phyloP scores from a whole-genome alignment of 164 flowering plant species.

The Berberis thunbergii region DNA sequence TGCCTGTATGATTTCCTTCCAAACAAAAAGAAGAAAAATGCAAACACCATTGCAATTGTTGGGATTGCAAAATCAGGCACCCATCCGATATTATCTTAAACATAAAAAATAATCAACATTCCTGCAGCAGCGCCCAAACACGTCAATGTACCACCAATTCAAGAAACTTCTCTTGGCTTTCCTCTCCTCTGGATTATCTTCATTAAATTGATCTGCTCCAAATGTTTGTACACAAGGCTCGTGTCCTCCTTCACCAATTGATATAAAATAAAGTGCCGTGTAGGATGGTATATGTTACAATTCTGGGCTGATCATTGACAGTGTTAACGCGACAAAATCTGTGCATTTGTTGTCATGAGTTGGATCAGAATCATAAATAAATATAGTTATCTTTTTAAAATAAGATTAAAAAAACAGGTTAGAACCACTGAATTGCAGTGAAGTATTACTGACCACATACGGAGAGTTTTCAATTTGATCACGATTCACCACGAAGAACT shows the following conservation, averaged over 20 bases:
- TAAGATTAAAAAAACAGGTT: too few species aligned
- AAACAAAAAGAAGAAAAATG: slow-evolving; percentile 2
- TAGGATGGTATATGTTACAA: not conserved
- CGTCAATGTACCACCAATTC: slow-evolving; percentile 12
- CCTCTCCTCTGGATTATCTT: slow-evolving; percentile 1
- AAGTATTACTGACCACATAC: too few species aligned
- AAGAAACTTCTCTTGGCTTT: slow-evolving; percentile 4
- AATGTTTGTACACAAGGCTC: slow-evolving; percentile 10
- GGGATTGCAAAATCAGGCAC: slow-evolving; percentile 6
- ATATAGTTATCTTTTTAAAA: too few species aligned
- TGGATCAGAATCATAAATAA: not conserved
- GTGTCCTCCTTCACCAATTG: slow-evolving; percentile 8
- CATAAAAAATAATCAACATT: slow-evolving; percentile 2
- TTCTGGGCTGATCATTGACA: not conserved
- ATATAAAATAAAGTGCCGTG: slow-evolving; percentile 1
- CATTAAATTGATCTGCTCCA: slow-evolving; percentile 8
- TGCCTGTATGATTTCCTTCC: slow-evolving; percentile 24
- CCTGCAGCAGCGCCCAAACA: slow-evolving; percentile 2
- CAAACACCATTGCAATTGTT: slow-evolving; percentile 1
- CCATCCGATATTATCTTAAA: slow-evolving; percentile 7
- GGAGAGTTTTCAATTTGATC: too few species aligned
- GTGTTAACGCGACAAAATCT: slow-evolving; percentile 4
- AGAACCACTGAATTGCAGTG: too few species aligned
- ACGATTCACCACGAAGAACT: too few species aligned
- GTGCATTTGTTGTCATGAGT: too few species aligned